Evolutionary conservation across 2,329 filamentous ascomycete species (phyloP), one percentile per base, ranked within the genome.

Genomic region (Magnaporthiopsis incrustans): DNA sequence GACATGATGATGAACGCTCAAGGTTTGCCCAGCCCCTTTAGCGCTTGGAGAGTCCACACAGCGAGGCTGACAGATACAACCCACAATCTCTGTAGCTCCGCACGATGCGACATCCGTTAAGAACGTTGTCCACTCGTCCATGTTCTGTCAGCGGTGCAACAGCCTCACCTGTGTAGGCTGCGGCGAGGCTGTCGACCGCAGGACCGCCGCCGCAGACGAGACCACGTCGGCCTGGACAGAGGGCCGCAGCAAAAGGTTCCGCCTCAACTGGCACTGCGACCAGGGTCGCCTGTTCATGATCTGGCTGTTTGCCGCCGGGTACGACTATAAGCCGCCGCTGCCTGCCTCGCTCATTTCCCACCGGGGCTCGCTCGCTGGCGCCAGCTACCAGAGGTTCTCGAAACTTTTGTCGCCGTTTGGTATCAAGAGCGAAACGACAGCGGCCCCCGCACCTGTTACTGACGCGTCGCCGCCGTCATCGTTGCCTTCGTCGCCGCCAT

Each of bases 221-320:
- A 14, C 33, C 8, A 12, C 32, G 8, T 22, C 64, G 27, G 3
- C 50, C 25, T 32, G 15, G 32, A 14, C 53, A 53, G 44, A 11
- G 18, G 44, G 44, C 2, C 14, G 15, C 3, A 56, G 27, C 4
- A 63, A 64, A n/a, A 33, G 11, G 18, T 60, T 67, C 63, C 67
- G 66, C 12, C 14, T 70, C 30, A 57, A 64, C 4, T 70, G 69
- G 69, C 72, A 70, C 59, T 73, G 71, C 56, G 65, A 69, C 6
- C 30, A 63, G 12, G 69, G 69, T 5, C 68, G 67, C 14, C 27
- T 70, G 25, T 70, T 70, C 57, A 65, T 72, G 22, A 63, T 70
- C 35, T 70, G 69, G 63, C 64, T 67, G 10, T 64, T 72, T 0
- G 65, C 68, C 11, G 71, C 70, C 30, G 71, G 71, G 1, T 57